Evolutionary conservation across 139 green algal genomes (phyloP).

Genomic region (Mesotaenium endlicherianum): DNA sequence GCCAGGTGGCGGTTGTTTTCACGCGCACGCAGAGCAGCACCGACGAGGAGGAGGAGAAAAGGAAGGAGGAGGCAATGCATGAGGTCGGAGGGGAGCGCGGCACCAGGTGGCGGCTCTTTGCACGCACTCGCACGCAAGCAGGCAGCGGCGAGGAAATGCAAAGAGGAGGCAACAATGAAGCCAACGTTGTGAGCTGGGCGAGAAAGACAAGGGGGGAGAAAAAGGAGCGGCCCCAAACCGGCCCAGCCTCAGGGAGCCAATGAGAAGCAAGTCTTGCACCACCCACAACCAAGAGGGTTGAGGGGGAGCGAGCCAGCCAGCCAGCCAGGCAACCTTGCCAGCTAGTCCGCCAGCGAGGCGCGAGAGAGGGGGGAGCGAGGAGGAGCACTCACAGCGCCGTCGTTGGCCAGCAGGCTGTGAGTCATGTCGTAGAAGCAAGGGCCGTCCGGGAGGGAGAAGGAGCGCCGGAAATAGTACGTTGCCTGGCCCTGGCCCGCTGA

Average conservation of each 20-base stretch:
- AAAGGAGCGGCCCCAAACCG: too few relatives aligned
- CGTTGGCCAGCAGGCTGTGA: neutral
- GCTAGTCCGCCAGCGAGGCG: too few relatives aligned
- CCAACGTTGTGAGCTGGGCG: too few relatives aligned
- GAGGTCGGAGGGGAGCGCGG: neutral
- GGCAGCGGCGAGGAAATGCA: too few relatives aligned
- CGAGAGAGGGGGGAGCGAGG: neutral
- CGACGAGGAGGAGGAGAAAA: neutral
- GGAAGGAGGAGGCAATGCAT: neutral
- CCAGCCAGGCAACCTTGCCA: too few relatives aligned
- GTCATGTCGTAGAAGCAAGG: slow-evolving; percentile 25
- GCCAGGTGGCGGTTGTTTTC: neutral
- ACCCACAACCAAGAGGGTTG: too few relatives aligned
- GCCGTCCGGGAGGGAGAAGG: neutral
- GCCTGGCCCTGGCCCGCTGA: neutral
- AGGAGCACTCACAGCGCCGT: slow-evolving; percentile 21
- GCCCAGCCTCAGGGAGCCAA: too few relatives aligned
- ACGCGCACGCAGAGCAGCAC: neutral
- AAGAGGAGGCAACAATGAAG: too few relatives aligned
- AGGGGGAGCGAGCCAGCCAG: too few relatives aligned
- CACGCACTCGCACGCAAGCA: too few relatives aligned
- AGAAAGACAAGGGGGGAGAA: too few relatives aligned
- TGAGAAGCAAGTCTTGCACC: too few relatives aligned
- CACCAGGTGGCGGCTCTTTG: neutral
- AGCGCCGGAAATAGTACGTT: slow-evolving; percentile 28